Evolutionary conservation across 2,329 filamentous ascomycete species (phyloP).

Genomic region (Aspergillus quadrilineatus): DNA sequence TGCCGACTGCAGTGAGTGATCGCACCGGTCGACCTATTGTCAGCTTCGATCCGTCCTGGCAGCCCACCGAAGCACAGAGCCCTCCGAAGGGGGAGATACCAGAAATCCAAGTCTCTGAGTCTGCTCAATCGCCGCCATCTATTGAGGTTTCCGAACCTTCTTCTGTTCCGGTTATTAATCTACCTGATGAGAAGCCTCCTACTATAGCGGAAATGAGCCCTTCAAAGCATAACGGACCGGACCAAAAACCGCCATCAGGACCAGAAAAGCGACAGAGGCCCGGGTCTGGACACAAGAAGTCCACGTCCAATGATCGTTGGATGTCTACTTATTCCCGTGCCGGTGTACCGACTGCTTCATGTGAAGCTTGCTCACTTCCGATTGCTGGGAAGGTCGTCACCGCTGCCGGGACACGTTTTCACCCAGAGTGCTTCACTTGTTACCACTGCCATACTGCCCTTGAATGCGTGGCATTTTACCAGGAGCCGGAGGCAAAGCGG

Average conservation of each 20-base stretch:
- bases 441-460: constrained; percentile 82
- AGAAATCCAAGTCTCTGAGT: constrained; percentile 35
- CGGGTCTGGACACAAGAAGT: constrained; percentile 31
- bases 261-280: constrained; percentile 19
- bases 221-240: constrained; percentile 15
- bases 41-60: constrained; percentile 87
- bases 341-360: constrained; percentile 64
- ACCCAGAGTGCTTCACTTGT: constrained; percentile 90
- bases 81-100: constrained; percentile 25
- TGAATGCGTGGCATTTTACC: constrained; percentile 94
- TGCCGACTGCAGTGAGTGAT: constrained; percentile 87
- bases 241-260: constrained; percentile 19
- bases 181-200: constrained; percentile 47
- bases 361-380: constrained; percentile 76
- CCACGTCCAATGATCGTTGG: constrained; percentile 38
- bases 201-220: constrained; percentile 37
- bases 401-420: constrained; percentile 78
- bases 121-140: constrained; percentile 47
- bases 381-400: constrained; percentile 91
- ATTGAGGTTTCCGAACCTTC: constrained; percentile 39
- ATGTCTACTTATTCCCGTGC: constrained; percentile 47
- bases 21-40: constrained; percentile 89
- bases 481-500: constrained; percentile 75
- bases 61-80: constrained; percentile 53
- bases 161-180: constrained; percentile 50